A percentile compares a stretch with the other conserved stretches of the same genome.
These are phyloP conservation scores for Aureobasidium sp. DNA, from an alignment of 2,329 filamentous ascomycete genomes.

Conservation along the genomic window DNA sequence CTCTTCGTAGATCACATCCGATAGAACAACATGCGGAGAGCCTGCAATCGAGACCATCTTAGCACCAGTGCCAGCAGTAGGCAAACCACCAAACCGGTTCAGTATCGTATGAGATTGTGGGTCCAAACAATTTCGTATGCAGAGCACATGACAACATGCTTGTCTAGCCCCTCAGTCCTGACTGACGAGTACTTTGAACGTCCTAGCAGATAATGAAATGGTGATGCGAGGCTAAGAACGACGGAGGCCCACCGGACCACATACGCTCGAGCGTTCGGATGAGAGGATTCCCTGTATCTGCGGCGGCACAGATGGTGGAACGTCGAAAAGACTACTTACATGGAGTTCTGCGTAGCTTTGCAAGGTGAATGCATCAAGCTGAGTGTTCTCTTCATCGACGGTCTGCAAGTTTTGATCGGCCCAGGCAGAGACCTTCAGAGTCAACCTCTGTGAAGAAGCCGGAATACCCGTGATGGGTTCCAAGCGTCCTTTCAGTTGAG, in stretches of 20 bases:
- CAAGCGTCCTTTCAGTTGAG: constrained; percentile 75
- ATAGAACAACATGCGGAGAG: not conserved
- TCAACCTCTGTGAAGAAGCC: constrained; percentile 68
- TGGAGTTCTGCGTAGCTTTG: constrained; percentile 70
- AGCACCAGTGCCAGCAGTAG: not conserved
- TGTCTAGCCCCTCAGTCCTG: not conserved
- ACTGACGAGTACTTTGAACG: not conserved
- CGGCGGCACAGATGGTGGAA: not conserved
- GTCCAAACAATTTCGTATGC: not conserved
- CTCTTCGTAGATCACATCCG: not conserved
- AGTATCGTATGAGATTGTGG: not conserved
- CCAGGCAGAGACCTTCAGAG: constrained; percentile 58
- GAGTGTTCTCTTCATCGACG: constrained; percentile 63
- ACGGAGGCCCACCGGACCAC: not conserved
- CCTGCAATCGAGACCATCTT: not conserved
- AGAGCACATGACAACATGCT: not conserved
- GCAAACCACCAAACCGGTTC: not conserved
- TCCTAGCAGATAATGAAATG: not conserved
- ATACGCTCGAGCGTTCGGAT: not conserved
- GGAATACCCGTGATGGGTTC: constrained; percentile 92
- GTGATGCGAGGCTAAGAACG: not conserved
- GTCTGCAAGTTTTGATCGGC: constrained; percentile 60
- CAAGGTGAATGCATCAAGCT: constrained; percentile 59
- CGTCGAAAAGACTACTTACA: constrained; percentile 51
- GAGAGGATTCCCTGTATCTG: not conserved